Evolutionary conservation across 2,329 filamentous ascomycete genomes (phyloP).

Genomic region (Coniochaeta sp.): DNA sequence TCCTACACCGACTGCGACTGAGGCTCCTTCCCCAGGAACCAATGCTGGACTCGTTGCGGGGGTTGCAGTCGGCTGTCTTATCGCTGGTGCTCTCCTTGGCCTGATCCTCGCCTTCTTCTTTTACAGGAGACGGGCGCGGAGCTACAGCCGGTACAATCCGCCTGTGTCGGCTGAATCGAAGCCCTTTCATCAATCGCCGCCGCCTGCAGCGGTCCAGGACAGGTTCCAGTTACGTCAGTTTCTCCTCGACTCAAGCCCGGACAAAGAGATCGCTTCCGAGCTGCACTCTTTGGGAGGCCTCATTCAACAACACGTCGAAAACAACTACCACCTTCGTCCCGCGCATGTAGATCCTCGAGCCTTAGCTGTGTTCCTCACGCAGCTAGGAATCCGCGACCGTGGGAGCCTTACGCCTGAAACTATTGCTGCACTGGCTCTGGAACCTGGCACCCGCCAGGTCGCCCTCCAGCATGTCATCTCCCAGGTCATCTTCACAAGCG

Average conservation of each 20-base stretch:
- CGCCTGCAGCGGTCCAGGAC: constrained; percentile 5
- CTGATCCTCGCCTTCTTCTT: constrained; percentile 18
- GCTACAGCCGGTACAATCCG: background rate
- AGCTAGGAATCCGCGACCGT: constrained; percentile 18
- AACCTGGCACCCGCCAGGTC: constrained; percentile 21
- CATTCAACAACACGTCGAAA: constrained; percentile 32
- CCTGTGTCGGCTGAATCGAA: constrained; percentile 2
- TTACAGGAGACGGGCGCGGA: constrained; percentile 7
- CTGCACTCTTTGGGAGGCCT: constrained; percentile 25
- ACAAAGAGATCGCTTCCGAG: constrained; percentile 26
- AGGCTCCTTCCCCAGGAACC: background rate
- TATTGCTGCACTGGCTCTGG: constrained; percentile 22
- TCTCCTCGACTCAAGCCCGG: constrained; percentile 26
- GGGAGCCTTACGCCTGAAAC: constrained; percentile 8
- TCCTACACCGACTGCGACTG: background rate
- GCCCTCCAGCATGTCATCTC: constrained; percentile 32
- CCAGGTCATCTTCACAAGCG: constrained; percentile 25
- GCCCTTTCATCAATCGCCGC: background rate
- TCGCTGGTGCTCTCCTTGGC: constrained; percentile 16
- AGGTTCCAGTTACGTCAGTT: constrained; percentile 25
- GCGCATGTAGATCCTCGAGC: constrained; percentile 11
- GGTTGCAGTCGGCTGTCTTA: constrained; percentile 20
- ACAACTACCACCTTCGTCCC: constrained; percentile 26
- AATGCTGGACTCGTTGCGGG: constrained; percentile 16
- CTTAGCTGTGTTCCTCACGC: constrained; percentile 16